Evolutionary conservation across 768 basidiomycete genomes (phyloP), one percentile per base, ranked within the genome.

Genomic region (Sarcodon aspratus): DNA sequence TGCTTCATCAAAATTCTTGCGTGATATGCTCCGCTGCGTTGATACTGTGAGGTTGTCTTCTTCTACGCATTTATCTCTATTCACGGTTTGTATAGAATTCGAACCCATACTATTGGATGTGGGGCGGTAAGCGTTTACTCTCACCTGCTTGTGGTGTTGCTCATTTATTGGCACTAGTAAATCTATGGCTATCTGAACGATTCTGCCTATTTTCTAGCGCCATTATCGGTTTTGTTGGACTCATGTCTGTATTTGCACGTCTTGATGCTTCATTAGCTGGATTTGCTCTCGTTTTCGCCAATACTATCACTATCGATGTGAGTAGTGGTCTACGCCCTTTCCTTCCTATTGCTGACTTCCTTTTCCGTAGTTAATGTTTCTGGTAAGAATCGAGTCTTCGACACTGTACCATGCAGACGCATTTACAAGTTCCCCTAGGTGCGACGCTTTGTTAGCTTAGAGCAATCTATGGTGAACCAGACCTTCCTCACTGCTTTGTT

Each of bases 71-170:
- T 47, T 47, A 13, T 12, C 36, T 44, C 46, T 48, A 9, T 52
- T 52, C 15, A 44, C 13, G 35, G 36, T 13, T 35, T 15, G 13
- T 33, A 3, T 43, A 76, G 74, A 79, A 78, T 49, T 55, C 78
- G 12, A 87, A 79, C 58, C 87, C 87, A 3, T 85, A 80, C 61
- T 91, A 86, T 59, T 94, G 92, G 92, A 84, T 86, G 76, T 92
- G 86, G 88, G 85, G 80, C 68, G 80, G 81, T 85, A 60, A 47
- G 69, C 57, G 46, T 31, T 36, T 27, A 34, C 27, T 34, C 44
- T 33, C 15, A 33, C 21, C 27, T 21, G 48, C 27, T 42, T 45
- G 40, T 36, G 13, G 36, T 46, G 12, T 12, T 9, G n/a, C 37
- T 43, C 1, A 17, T 17, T 11, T 21, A 36, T 53, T 36, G 47